Evolutionary conservation across 768 basidiomycete genomes (phyloP).

Genomic region (Coprinopsis strossmayeri): DNA sequence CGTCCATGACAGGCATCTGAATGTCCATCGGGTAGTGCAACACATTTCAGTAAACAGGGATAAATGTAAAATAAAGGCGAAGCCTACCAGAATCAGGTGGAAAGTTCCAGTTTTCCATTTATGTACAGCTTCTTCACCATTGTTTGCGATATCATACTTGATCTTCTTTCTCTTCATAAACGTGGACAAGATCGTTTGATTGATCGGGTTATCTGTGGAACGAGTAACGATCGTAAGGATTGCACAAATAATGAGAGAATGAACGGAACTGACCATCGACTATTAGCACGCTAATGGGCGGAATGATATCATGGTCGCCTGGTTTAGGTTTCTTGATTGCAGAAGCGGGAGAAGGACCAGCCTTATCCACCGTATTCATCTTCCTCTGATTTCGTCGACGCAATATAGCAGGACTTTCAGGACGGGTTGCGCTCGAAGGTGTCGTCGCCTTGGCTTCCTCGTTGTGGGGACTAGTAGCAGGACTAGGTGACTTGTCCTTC

Average conservation of each 20-base stretch:
- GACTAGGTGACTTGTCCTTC: neutral
- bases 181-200: constrained; percentile 94
- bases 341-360: constrained; percentile 22
- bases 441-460: neutral
- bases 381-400: constrained; percentile 7
- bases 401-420: neutral
- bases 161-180: constrained; percentile 97
- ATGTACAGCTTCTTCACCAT: constrained; percentile 92
- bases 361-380: constrained; percentile 12
- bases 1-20: constrained; percentile 99
- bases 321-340: constrained; percentile 45
- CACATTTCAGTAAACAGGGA: constrained; percentile 24
- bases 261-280: constrained; percentile 67
- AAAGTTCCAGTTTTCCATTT: constrained; percentile 93
- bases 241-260: constrained; percentile 1
- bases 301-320: constrained; percentile 69
- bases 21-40: too few relatives aligned
- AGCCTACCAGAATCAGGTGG: constrained; percentile 85
- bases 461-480: neutral
- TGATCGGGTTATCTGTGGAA: constrained; percentile 88
- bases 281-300: constrained; percentile 96
- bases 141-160: constrained; percentile 89
- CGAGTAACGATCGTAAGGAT: constrained; percentile 14
- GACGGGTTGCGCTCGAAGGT: constrained; percentile 4
- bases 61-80: constrained; percentile 7